These are phyloP conservation scores for Acorus calamus DNA, from an alignment of 106 monocot species.

Conservation along the genomic window DNA sequence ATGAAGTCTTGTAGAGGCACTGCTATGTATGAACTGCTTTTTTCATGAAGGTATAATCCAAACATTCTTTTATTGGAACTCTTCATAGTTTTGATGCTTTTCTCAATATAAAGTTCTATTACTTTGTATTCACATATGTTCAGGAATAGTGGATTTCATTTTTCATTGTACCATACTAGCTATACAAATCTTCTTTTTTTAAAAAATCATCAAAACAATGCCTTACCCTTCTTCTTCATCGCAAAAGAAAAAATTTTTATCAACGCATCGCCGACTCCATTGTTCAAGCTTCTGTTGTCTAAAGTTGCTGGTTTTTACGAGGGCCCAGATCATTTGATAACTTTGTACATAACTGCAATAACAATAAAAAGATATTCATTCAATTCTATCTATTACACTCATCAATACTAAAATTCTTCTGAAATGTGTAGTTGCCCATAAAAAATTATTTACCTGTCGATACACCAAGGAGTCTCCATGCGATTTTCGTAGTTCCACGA, in stretches of 20 bases:
- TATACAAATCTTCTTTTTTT: too few relatives aligned
- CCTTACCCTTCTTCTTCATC: too few relatives aligned
- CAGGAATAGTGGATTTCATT: too few relatives aligned
- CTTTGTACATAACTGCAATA: conserved; percentile 52
- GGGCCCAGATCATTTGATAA: conserved; percentile 48
- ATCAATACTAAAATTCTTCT: neutral
- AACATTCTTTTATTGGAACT: conserved; percentile 18
- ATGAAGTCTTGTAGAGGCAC: conserved; percentile 72
- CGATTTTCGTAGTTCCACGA: conserved; percentile 71
- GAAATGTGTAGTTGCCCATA: neutral
- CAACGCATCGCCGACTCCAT: conserved; percentile 10
- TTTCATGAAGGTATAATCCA: conserved; percentile 45
- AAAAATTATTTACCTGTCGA: conserved; percentile 42
- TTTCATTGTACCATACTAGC: too few relatives aligned
- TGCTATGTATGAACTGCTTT: conserved; percentile 29
- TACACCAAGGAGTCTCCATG: conserved; percentile 58
- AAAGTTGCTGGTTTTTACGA: conserved; percentile 30
- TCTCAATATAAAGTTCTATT: too few relatives aligned
- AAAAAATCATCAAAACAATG: too few relatives aligned
- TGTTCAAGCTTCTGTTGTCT: conserved; percentile 14
- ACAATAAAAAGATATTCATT: neutral
- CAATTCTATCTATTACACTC: too few relatives aligned
- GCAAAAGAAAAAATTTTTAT: too few relatives aligned
- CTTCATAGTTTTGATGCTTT: too few relatives aligned
- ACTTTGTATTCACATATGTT: too few relatives aligned